Evolutionary conservation across 345 rosid genomes (phyloP).

Genomic region (Eucalyptus urophylla): DNA sequence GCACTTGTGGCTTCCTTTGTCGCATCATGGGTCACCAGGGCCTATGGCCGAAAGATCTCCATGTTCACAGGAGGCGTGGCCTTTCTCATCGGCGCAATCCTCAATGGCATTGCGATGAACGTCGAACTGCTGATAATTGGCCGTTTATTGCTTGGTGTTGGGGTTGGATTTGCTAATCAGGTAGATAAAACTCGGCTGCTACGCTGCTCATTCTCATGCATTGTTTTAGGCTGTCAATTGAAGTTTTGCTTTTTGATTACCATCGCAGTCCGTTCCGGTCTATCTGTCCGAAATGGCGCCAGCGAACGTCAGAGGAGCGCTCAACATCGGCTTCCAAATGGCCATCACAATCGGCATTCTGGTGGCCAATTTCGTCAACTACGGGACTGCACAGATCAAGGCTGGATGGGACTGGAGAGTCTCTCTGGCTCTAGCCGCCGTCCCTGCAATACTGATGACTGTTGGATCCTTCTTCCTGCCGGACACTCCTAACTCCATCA

Average conservation of each 20-base stretch:
- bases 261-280: slow-evolving; percentile 53
- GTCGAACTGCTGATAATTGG: slow-evolving; percentile 19
- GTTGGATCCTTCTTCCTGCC: slow-evolving; percentile 56
- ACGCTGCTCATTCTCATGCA: not conserved
- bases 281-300: slow-evolving; percentile 86
- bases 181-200: slow-evolving; percentile 1
- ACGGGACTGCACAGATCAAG: slow-evolving; percentile 31
- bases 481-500: slow-evolving; percentile 70
- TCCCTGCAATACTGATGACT: slow-evolving; percentile 51
- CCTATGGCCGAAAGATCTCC: slow-evolving; percentile 1
- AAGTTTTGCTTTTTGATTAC: not conserved
- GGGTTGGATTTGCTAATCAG: slow-evolving; percentile 63
- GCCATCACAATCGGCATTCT: slow-evolving; percentile 67
- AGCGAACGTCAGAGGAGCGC: slow-evolving; percentile 57
- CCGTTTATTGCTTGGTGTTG: slow-evolving; percentile 16
- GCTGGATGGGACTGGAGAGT: slow-evolving; percentile 69
- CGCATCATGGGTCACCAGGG: not conserved
- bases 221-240: not conserved
- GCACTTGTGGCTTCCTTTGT: slow-evolving; percentile 10
- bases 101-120: slow-evolving; percentile 7
- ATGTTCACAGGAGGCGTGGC: slow-evolving; percentile 6
- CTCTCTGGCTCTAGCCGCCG: slow-evolving; percentile 57
- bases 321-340: slow-evolving; percentile 70
- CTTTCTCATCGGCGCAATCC: slow-evolving; percentile 12
- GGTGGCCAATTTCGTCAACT: slow-evolving; percentile 55